Evolutionary conservation across 2,329 filamentous ascomycete species (phyloP).

Genomic region (Cladosporium sp.): DNA sequence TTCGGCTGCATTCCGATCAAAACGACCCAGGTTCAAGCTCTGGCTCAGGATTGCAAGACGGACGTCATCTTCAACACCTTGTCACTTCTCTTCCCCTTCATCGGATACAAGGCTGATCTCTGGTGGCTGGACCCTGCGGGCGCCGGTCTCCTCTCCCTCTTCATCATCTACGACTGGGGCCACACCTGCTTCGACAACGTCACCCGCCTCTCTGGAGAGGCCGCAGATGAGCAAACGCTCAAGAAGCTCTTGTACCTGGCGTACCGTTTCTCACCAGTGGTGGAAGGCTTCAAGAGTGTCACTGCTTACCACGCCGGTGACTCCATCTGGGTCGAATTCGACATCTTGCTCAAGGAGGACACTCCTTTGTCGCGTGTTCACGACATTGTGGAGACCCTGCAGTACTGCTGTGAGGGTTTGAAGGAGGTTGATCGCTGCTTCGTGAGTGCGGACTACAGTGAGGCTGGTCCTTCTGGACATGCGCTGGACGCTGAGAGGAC

Average conservation of each 20-base stretch:
- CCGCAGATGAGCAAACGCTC: conserved; percentile 53
- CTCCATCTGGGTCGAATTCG: conserved; percentile 64
- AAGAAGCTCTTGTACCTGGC: conserved; percentile 63
- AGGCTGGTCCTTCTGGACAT: conserved; percentile 46
- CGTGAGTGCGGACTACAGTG: conserved; percentile 53
- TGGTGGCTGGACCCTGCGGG: conserved; percentile 71
- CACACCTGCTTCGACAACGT: conserved; percentile 63
- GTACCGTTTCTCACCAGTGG: conserved; percentile 45
- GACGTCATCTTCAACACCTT: conserved; percentile 67
- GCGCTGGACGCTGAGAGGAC: conserved; percentile 35
- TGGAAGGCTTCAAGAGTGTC: conserved; percentile 42
- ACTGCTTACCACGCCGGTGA: conserved; percentile 64
- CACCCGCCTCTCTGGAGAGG: conserved; percentile 60
- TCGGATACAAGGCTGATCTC: conserved; percentile 59
- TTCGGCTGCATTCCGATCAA: conserved; percentile 62
- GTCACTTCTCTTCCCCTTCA: conserved; percentile 63
- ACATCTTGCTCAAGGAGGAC: conserved; percentile 59
- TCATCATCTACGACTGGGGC: conserved; percentile 71
- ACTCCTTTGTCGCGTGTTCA: conserved; percentile 57
- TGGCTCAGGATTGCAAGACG: conserved; percentile 65
- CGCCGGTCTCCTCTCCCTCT: conserved; percentile 63
- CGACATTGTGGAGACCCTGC: conserved; percentile 64
- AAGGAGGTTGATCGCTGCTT: conserved; percentile 57
- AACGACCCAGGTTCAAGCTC: conserved; percentile 64
- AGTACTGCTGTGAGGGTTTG: conserved; percentile 62